Evolutionary conservation across 805 yeast genomes (phyloP).

Genomic region (Barnettozyma siamensis): DNA sequence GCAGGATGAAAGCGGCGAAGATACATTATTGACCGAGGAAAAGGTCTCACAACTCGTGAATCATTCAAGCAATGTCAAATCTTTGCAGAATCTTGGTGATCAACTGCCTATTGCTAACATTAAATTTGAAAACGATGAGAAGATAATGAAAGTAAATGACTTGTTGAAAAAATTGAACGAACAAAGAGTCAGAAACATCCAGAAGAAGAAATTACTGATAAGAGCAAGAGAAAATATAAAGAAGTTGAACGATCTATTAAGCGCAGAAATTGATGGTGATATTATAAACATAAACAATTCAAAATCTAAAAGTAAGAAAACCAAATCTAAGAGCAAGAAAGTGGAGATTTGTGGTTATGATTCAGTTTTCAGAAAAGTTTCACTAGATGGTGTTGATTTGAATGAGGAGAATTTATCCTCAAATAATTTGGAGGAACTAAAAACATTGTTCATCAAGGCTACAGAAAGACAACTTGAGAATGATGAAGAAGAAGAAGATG

Average conservation of each 20-base stretch:
- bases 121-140: slow-evolving; percentile 14
- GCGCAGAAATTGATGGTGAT: slow-evolving; percentile 1
- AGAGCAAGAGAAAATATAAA: slow-evolving; percentile 23
- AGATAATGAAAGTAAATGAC: slow-evolving; percentile 5
- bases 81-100: slow-evolving; percentile 29
- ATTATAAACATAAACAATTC: not conserved
- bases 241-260: slow-evolving; percentile 21
- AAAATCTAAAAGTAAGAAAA: slow-evolving; percentile 13
- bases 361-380: slow-evolving; percentile 17
- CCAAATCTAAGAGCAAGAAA: slow-evolving; percentile 26
- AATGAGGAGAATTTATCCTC: slow-evolving; percentile 19
- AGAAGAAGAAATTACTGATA: slow-evolving; percentile 17
- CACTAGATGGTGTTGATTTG: slow-evolving; percentile 9
- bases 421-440: slow-evolving; percentile 8
- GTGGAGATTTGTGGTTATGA: slow-evolving; percentile 53
- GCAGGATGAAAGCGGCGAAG: not conserved
- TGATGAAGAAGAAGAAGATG: slow-evolving; percentile 3
- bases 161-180: not conserved
- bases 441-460: slow-evolving; percentile 2
- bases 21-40: slow-evolving; percentile 5
- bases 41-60: slow-evolving; percentile 13
- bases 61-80: slow-evolving; percentile 7
- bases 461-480: no score
- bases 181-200: slow-evolving; percentile 5
- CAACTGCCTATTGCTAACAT: slow-evolving; percentile 39